phyloP scores from a whole-genome alignment of 2,329 filamentous ascomycete species.

The Huntiella omanensis region DNA sequence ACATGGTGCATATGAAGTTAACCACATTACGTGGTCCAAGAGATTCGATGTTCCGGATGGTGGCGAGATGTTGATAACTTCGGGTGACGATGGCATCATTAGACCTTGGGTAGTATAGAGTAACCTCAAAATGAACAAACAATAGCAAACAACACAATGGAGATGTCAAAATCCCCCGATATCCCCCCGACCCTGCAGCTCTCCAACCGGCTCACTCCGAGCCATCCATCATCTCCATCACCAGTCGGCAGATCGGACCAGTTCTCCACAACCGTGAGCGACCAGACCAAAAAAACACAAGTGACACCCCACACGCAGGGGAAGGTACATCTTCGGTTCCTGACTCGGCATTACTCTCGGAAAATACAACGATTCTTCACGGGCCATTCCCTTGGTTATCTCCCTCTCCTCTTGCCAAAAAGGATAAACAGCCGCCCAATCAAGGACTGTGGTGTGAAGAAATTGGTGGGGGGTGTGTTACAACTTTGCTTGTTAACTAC shows the following conservation, averaged over 20 bases:
- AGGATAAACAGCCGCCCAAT: no score
- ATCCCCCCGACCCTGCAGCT: no score
- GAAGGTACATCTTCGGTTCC: not conserved
- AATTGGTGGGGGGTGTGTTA: no score
- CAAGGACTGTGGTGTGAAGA: no score
- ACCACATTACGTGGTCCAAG: slow-evolving; percentile 75
- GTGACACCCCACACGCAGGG: no score
- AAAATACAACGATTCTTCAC: not conserved
- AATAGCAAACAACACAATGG: slow-evolving; percentile 9
- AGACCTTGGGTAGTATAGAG: slow-evolving; percentile 50
- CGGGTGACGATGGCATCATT: slow-evolving; percentile 79
- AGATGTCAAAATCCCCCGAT: not conserved
- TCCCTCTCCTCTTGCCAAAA: no score
- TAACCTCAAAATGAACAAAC: slow-evolving; percentile 7
- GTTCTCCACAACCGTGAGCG: no score
- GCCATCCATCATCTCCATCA: no score
- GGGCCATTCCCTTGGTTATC: not conserved
- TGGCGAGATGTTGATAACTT: slow-evolving; percentile 67
- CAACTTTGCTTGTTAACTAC: no score
- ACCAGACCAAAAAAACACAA: no score
- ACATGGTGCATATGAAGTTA: slow-evolving; percentile 87
- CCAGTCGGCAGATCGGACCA: no score
- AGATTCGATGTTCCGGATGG: slow-evolving; percentile 47
- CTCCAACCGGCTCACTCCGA: no score
- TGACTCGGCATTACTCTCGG: slow-evolving; percentile 3